These are phyloP conservation scores for Henckelia pumila DNA, from an alignment of 257 asterid species.

Conservation along the genomic window DNA sequence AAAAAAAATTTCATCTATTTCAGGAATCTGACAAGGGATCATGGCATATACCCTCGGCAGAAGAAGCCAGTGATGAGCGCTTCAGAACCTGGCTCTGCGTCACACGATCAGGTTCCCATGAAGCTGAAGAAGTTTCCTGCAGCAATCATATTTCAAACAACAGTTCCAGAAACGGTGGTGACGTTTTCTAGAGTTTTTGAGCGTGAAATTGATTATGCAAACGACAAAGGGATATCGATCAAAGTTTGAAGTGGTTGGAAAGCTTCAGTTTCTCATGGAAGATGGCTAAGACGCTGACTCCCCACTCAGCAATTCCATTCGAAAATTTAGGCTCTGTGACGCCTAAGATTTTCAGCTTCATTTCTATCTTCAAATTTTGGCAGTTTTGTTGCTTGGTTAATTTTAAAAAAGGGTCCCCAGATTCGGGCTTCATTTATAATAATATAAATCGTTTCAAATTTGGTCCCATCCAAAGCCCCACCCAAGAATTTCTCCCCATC, in stretches of 20 bases:
- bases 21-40: conserved; percentile 78
- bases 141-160: background rate
- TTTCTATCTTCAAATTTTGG: background rate
- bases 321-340: background rate
- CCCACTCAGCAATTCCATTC: too few species aligned
- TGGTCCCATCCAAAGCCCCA: too few species aligned
- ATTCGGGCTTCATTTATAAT: background rate
- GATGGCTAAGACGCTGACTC: too few species aligned
- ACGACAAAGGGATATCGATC: background rate
- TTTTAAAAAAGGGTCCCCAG: background rate
- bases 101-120: conserved; percentile 36
- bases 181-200: conserved; percentile 13
- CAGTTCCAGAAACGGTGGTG: conserved; percentile 10
- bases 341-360: background rate
- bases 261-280: too few species aligned
- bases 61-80: conserved; percentile 57
- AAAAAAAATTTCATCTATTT: background rate
- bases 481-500: too few species aligned
- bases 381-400: background rate
- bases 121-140: conserved; percentile 21
- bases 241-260: background rate
- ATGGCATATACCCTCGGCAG: conserved; percentile 84
- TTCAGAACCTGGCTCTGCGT: conserved; percentile 74
- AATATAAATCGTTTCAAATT: too few species aligned
- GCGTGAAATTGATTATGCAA: background rate